Evolutionary conservation across 208 protist species (phyloP), one percentile per base, ranked within the genome.

Genomic region (Trypanosoma mega): DNA sequence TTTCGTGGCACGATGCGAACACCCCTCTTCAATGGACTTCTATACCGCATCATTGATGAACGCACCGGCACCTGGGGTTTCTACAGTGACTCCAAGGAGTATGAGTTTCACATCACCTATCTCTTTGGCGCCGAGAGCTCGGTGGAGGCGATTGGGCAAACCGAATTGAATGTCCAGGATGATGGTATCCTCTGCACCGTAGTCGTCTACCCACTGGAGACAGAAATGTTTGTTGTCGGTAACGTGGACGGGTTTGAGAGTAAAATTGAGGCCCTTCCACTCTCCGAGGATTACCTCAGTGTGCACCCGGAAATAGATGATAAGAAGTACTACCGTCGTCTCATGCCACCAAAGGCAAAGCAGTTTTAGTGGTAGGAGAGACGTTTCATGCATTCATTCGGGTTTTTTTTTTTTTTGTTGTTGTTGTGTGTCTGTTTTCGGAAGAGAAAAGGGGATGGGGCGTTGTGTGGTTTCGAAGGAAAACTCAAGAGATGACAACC

Each of bases 81-180:
- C 62, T 88, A 74, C 75, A 90, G 78, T 72, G 87, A 90, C 74
- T 78, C 75, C 0, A 82, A 74, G 50, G 86, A 93, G 55, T 93
- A 93, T 55, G 78, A 93, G 53, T 93, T 93, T 57, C 86, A 85
- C 51, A 75, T 93, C 37, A 78, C 78, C 55, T 93, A 90, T 64
- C 67, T 93, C 29, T 90, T 88, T 48, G 76, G 70, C 47, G 54
- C 68, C 3, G 74, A 88, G 24, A 88, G 82, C 50, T 33, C 51
- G 11, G 58, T 93, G 3, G 46, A 68, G 8, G 43, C 80, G 0
- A 62, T 87, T 2, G 69, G 66, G 16, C 63, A 88, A 44, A 82
- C 82, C 29, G 75, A 29, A 9, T 43, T 87, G 29, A 63, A 59
- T 27, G 24, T 51, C 41, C 68, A 86, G 58, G 82, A 93, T 39